Percentiles rank a stretch among this genome's conserved stretches.
Evolutionary conservation across 805 yeast species (phyloP).

Genomic region (Wickerhamiella parazyma): DNA sequence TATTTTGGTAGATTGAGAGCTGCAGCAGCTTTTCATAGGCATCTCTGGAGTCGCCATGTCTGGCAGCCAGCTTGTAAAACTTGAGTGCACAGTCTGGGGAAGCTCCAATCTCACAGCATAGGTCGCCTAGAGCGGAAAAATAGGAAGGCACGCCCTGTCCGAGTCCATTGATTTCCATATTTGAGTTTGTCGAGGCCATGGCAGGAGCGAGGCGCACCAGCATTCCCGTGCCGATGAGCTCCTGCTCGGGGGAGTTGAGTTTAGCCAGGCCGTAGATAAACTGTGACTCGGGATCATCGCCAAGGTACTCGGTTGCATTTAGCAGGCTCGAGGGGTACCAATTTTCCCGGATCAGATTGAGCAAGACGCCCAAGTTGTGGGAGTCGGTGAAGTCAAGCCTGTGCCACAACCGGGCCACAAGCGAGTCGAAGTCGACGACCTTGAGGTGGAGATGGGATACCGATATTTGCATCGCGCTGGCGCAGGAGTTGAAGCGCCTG

Average conservation of each 20-base stretch:
- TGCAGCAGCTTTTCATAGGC: conserved; percentile 14
- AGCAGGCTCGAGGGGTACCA: conserved; percentile 1
- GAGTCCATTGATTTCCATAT: not conserved
- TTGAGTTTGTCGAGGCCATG: not conserved
- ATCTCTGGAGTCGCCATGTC: not conserved
- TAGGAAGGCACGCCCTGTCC: conserved; percentile 1
- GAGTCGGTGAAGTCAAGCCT: conserved; percentile 3
- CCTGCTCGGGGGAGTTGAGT: not conserved
- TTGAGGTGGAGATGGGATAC: conserved; percentile 2
- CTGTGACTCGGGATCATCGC: conserved; percentile 3
- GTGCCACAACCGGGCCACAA: conserved; percentile 7
- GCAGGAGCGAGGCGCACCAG: not conserved
- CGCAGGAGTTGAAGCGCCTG: not conserved
- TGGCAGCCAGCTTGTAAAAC: conserved; percentile 23
- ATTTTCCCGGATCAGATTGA: conserved; percentile 5
- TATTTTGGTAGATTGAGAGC: conserved; percentile 21
- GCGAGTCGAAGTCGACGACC: not conserved
- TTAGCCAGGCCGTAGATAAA: conserved; percentile 4
- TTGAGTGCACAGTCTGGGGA: conserved; percentile 24
- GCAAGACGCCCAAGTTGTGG: not conserved
- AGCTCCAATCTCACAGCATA: not conserved
- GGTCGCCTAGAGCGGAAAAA: not conserved
- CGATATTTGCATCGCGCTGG: conserved; percentile 1
- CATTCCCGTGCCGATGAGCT: not conserved
- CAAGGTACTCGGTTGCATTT: conserved; percentile 2